Conservation (phyloP, 495 filamentous ascomycete genomes). For the Penicillium ucsense region DNA sequence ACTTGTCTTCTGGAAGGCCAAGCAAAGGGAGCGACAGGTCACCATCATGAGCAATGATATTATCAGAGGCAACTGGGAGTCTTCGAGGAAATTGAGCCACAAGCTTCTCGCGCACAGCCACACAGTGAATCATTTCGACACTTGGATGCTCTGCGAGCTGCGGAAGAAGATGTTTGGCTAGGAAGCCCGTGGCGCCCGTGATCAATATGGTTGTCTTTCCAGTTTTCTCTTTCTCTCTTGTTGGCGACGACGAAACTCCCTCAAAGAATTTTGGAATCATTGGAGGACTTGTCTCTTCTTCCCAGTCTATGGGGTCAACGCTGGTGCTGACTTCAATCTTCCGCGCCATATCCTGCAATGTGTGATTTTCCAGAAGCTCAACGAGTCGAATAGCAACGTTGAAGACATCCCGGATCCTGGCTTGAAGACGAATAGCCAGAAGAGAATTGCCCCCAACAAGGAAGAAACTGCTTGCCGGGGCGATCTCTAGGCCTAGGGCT, state of each 20-base stretch:
- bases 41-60: constrained; percentile 13
- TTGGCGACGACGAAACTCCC: no score
- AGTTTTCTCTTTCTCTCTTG: no score
- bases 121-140: constrained; percentile 3
- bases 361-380: constrained; percentile 14
- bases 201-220: background rate
- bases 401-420: constrained; percentile 10
- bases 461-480: constrained; percentile 23
- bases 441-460: constrained; percentile 24
- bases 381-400: constrained; percentile 7
- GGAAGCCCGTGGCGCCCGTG: constrained; percentile 12
- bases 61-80: background rate
- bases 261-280: background rate
- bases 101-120: constrained; percentile 4
- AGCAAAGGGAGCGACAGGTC: constrained; percentile 20
- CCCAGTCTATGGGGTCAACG: constrained; percentile 19
- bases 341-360: constrained; percentile 17
- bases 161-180: constrained; percentile 4
- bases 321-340: constrained; percentile 7
- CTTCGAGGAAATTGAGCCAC: no score
- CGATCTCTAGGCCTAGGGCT: constrained; percentile 4
- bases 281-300: constrained; percentile 14
- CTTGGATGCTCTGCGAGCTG: background rate
- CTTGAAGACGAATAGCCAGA: constrained; percentile 15
- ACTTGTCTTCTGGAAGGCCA: constrained; percentile 19